A percentile compares a stretch with the other conserved stretches of the same genome.
phyloP scores from a whole-genome alignment of 805 yeast genomes.

The Ascoidea tarda region DNA sequence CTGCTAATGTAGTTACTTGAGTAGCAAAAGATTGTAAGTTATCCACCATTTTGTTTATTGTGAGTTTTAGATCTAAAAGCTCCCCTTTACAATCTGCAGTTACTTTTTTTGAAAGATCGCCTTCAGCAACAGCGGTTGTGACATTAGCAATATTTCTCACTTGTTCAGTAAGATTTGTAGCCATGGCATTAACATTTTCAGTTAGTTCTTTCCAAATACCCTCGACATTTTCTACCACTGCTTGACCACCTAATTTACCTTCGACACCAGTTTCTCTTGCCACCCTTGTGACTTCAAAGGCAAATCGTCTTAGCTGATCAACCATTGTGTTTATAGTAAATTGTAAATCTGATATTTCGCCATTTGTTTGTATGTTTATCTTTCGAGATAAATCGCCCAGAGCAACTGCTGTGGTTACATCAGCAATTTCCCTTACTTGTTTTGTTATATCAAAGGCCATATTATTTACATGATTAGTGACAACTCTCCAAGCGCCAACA shows the following conservation, averaged over 20 bases:
- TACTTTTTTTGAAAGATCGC: slow-evolving; percentile 74
- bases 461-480: slow-evolving; percentile 73
- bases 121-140: slow-evolving; percentile 80
- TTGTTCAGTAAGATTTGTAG: slow-evolving; percentile 72
- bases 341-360: slow-evolving; percentile 73
- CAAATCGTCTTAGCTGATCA: slow-evolving; percentile 74
- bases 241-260: slow-evolving; percentile 81
- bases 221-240: slow-evolving; percentile 67
- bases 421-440: slow-evolving; percentile 78
- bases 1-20: slow-evolving; percentile 77
- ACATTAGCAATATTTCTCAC: slow-evolving; percentile 81
- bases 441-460: slow-evolving; percentile 80
- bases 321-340: slow-evolving; percentile 84
- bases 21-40: slow-evolving; percentile 70
- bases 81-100: slow-evolving; percentile 66
- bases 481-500: slow-evolving; percentile 77
- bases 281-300: slow-evolving; percentile 78
- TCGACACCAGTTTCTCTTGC: slow-evolving; percentile 86
- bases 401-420: slow-evolving; percentile 83
- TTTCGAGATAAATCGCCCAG: slow-evolving; percentile 75
- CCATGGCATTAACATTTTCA: slow-evolving; percentile 87
- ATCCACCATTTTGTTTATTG: slow-evolving; percentile 82
- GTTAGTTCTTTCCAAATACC: slow-evolving; percentile 86
- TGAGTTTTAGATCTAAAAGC: slow-evolving; percentile 62
- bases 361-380: slow-evolving; percentile 82